Base-by-base conservation (phyloP, 1,139 yeast genomes). In the Diutina rugosa region DNA sequence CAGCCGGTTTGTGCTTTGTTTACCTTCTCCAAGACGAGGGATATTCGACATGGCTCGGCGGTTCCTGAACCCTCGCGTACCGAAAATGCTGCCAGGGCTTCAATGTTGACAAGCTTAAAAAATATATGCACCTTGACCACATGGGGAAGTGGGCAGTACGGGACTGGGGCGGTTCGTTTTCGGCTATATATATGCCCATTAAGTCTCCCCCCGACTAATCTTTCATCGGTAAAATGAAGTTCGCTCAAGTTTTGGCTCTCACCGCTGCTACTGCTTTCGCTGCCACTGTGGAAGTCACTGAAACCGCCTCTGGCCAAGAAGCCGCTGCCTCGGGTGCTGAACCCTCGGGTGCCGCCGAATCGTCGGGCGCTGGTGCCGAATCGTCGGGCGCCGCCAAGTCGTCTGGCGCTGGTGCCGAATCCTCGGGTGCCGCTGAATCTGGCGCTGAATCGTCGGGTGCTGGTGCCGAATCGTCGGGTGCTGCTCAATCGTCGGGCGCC, bases 181-280 rank as follows among this genome's bases (percentile, higher is more conserved):
- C 14, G 41, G 41, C 41, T 35, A 35, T 35, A 35, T 35, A 35
- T 35, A 35, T 35, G 41, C 41, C 41, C 41, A 35, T 12, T 9
- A 35, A 9, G 41, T 35, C 41, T 35, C 41, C 41, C 41, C 41
- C 41, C 14, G 5, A 35, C 2, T 21, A 35, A 6, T 35, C 14
- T 35, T 10, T n/a, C 21, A n/a, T 14, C 21, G 14, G n/a, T 12
- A 49, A 30, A 29, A 49, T 49, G 53, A 49, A 49, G 53, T 49
- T 49, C 53, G 28, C 28, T 49, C 44, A 49, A 49, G 53, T 49
- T 10, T 49, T 49, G 53, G 53, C 53, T 30, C 7, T 49, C 18
- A 18, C 53, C n/a, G 53, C 53, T 49, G 28, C 45, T 32, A 32
- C 53, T 32, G 44, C 44, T 12, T 30, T 30, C 35, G 53, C 53